Percentiles rank a stretch among this genome's conserved stretches.
Evolutionary conservation across 352 stramenopile species (phyloP).

Genomic region (Globisporangium paroecandrum): DNA sequence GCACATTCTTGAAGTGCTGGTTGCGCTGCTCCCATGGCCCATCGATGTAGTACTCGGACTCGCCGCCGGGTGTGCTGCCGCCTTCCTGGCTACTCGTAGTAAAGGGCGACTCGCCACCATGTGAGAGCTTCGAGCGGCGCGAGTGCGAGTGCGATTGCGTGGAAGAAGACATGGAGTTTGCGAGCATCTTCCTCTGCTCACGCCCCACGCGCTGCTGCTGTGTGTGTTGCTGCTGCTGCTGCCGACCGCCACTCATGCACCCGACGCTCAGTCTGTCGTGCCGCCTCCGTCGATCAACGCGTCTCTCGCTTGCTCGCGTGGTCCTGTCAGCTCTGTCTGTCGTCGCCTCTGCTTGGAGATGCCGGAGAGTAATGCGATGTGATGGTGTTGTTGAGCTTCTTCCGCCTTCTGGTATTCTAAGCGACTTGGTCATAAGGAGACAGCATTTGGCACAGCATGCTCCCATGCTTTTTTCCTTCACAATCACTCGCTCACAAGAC

Average conservation of each 20-base stretch:
- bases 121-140: slow-evolving; percentile 45
- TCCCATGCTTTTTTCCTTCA: not conserved
- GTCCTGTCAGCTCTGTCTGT: not conserved
- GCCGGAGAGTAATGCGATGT: not conserved
- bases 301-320: not conserved
- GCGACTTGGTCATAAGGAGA: not conserved
- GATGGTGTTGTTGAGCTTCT: not conserved
- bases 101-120: slow-evolving; percentile 27
- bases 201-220: not conserved
- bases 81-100: slow-evolving; percentile 36
- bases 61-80: slow-evolving; percentile 35
- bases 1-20: slow-evolving; percentile 74
- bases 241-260: slow-evolving; percentile 4
- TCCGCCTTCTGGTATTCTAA: not conserved
- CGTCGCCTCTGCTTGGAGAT: slow-evolving; percentile 1
- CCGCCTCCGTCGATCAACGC: not conserved
- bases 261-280: not conserved
- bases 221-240: not conserved
- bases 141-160: slow-evolving; percentile 46
- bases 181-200: slow-evolving; percentile 12
- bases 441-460: not conserved
- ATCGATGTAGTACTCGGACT: slow-evolving; percentile 71
- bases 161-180: slow-evolving; percentile 18
- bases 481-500: not conserved
- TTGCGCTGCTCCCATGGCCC: slow-evolving; percentile 77